Base-by-base conservation (phyloP, 2,329 filamentous ascomycete genomes). In the Ophiostoma himal-ulmi region DNA sequence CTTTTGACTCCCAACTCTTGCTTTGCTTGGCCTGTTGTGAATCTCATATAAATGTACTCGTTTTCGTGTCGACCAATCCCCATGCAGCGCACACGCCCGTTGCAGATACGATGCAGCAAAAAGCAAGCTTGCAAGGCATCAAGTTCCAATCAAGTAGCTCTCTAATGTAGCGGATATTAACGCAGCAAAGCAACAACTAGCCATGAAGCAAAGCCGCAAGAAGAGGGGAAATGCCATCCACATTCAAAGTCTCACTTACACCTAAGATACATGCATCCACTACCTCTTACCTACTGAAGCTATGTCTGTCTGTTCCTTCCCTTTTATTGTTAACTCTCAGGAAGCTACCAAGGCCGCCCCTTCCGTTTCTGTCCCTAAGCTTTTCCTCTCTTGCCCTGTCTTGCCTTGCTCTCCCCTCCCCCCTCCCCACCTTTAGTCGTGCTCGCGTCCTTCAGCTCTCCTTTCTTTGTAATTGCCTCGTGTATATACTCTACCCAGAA, bases 281-380 rank as follows among this genome's bases (percentile, higher is more conserved):
- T 62, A 6, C 4, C 22, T 62, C 22, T 57, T 26, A 57, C n/a
- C 52, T 57, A 62, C 34, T 62, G 57, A 62, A 62, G 57, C 57
- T 62, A 34, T 62, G 14, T 26, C 11, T 60, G n/a, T 62, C 26
- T 36, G 57, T 17, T 62, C 57, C 52, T 60, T 48, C 6, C 22
- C 13, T 5, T 70, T 57, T 17, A 48, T 48, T 48, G 44, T n/a
- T 20, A 48, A 48, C 60, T 3, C 44, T 66, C 44, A 20, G 34
- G 34, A 39, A 34, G 39, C 41, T 67, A 67, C 60, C 70, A 67
- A 20, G 37, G 20, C 20, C 26, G 57, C 66, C 34, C 54, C 44
- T 62, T 67, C 66, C 54, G 17, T 36, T 37, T 57, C 69, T 14
- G 48, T 70, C 65, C 69, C 68, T 60, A 54, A 68, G 41, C 54